Evolutionary conservation across 257 asterid species (phyloP).

Genomic region (Nyctanthes arbortristis): DNA sequence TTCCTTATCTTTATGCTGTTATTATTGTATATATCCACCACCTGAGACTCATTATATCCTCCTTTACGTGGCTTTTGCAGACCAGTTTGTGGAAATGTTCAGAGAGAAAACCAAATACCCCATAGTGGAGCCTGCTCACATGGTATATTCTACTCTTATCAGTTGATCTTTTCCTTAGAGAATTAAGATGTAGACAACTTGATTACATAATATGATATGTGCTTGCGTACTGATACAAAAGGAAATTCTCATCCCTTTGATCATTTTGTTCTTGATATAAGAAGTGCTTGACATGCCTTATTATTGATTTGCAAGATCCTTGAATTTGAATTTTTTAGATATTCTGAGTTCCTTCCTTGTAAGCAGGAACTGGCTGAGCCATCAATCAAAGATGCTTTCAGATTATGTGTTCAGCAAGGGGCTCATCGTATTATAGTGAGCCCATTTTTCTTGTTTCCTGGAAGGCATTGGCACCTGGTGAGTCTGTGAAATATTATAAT

Average conservation of each 20-base stretch:
- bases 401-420: slow-evolving; percentile 78
- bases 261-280: not conserved
- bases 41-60: not conserved
- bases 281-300: not conserved
- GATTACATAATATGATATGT: not conserved
- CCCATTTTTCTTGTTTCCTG: slow-evolving; percentile 97
- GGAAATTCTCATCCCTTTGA: not conserved
- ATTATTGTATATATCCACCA: not conserved
- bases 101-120: slow-evolving; percentile 71
- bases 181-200: not conserved
- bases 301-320: not conserved
- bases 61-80: slow-evolving; percentile 39
- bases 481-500: not conserved
- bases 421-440: slow-evolving; percentile 82
- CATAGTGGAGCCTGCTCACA: slow-evolving; percentile 96
- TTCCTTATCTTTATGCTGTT: not conserved
- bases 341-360: slow-evolving; percentile 12
- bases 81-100: slow-evolving; percentile 85
- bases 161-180: not conserved
- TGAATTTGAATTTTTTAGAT: slow-evolving; percentile 3
- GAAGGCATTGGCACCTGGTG: slow-evolving; percentile 95
- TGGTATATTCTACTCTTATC: slow-evolving; percentile 48
- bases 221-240: not conserved
- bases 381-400: slow-evolving; percentile 81
- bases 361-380: slow-evolving; percentile 93